These are phyloP conservation scores for Rhodocollybia butyracea DNA, from an alignment of 768 basidiomycete genomes.

Conservation along the genomic window DNA sequence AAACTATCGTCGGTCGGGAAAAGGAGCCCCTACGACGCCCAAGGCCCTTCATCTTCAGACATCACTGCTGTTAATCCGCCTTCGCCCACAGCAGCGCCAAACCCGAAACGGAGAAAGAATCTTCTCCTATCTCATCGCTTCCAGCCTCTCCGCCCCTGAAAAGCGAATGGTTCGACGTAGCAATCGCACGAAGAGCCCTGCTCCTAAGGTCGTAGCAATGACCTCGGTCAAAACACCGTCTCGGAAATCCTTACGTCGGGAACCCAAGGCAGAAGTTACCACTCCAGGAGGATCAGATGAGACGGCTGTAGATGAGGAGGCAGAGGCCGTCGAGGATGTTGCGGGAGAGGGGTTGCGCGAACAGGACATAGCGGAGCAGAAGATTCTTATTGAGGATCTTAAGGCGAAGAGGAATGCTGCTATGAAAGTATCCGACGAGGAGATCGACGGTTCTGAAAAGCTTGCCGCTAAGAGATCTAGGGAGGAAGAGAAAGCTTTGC, in stretches of 20 bases:
- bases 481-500: constrained; percentile 48
- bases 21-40: constrained; percentile 24
- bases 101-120: constrained; percentile 68
- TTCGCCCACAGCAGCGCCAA: constrained; percentile 32
- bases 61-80: constrained; percentile 25
- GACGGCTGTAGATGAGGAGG: constrained; percentile 65
- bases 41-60: constrained; percentile 20
- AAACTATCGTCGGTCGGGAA: constrained; percentile 73
- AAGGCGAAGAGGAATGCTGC: constrained; percentile 56
- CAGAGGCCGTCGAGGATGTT: constrained; percentile 50
- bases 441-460: constrained; percentile 23
- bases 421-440: constrained; percentile 11
- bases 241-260: constrained; percentile 28
- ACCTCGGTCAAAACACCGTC: constrained; percentile 34
- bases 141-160: constrained; percentile 42
- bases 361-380: constrained; percentile 75
- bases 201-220: constrained; percentile 29
- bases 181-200: constrained; percentile 40
- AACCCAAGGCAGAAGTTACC: constrained; percentile 31
- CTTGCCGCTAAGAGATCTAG: constrained; percentile 43
- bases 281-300: constrained; percentile 59
- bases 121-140: constrained; percentile 41
- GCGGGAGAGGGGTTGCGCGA: constrained; percentile 60
- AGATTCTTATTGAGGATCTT: constrained; percentile 68
- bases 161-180: constrained; percentile 31